Base-by-base conservation (phyloP, 768 basidiomycete species). In the Tephrocybe sp. region DNA sequence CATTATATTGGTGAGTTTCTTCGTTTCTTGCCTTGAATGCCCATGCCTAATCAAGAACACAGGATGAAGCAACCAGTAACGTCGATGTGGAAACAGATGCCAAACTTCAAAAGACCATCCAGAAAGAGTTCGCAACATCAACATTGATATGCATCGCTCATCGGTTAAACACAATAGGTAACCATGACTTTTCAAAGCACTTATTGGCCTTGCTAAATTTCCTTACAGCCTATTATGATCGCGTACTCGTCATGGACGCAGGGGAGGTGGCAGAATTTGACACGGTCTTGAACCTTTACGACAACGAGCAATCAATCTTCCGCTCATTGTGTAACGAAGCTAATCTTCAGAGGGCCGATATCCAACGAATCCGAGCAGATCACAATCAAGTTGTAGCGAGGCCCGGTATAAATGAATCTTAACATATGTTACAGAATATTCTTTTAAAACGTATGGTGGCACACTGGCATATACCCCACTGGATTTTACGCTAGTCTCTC, bases 261-360 rank as follows among this genome's bases (percentile, higher is more conserved):
- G 87, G 89, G 1, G 58, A 68, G 21, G 79, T 88, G 1, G 83
- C 81, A 9, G 88, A 90, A 63, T 88, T 80, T 61, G 87, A 89
- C 64, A 84, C 84, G 3, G 87, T 88, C 3, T 71, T 86, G 27
- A 76, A 73, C 50, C 75, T 89, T 2, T 82, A 80, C 55, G 79
- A 84, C 62, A 73, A 72, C 51, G 67, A 74, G 39, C 73, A 73
- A 49, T 86, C 84, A 2, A 81, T 87, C 41, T 88, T 88, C 72
- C 74, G 85, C 15, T 77, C 79, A 4, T 74, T 87, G 26, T 89
- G 87, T 58, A 72, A 86, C 47, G 82, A 86, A 58, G 84, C 84
- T 7, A 74, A 73, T 45, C 67, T 87, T 7, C 65, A 69, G 9
- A 66, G 81, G 34, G 68, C 66, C 18, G 82, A 83, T 60, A 84